A percentile compares a stretch with the other conserved stretches of the same genome.
Evolutionary conservation across 495 filamentous ascomycete genomes (phyloP).

Genomic region (Xylaria nigripes): DNA sequence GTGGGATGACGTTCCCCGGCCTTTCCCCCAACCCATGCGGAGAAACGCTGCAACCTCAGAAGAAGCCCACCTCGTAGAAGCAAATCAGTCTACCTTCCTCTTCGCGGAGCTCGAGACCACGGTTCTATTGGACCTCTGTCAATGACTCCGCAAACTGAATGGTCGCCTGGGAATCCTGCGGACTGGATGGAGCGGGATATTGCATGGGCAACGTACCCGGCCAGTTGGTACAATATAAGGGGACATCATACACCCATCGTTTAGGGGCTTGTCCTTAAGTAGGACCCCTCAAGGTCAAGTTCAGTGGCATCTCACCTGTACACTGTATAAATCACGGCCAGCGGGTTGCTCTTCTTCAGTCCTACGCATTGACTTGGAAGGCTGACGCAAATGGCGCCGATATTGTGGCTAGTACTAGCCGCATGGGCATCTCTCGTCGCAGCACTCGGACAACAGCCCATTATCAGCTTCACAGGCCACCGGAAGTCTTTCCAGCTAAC

Average conservation of each 20-base stretch:
- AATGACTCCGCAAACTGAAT: neutral
- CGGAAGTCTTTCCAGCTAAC: conserved; percentile 37
- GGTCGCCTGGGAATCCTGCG: neutral
- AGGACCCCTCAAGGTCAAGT: neutral
- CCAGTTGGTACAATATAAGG: neutral
- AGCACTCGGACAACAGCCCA: conserved; percentile 49
- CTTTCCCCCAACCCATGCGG: neutral
- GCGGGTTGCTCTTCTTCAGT: neutral
- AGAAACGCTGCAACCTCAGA: neutral
- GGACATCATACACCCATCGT: neutral
- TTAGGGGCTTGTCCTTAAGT: neutral
- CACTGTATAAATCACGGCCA: neutral
- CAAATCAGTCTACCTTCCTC: neutral
- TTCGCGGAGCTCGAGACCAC: neutral
- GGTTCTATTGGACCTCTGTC: neutral
- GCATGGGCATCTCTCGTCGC: conserved; percentile 20
- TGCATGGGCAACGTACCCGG: neutral
- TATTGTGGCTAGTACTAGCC: conserved; percentile 5
- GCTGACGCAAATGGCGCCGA: neutral
- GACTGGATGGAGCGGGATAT: neutral
- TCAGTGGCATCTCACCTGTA: neutral
- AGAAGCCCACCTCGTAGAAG: neutral
- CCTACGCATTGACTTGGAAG: neutral
- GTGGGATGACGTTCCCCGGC: neutral
- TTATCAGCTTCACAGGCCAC: conserved; percentile 41